Evolutionary conservation across 768 basidiomycete species (phyloP).

Genomic region (Botryobasidium botryosum): DNA sequence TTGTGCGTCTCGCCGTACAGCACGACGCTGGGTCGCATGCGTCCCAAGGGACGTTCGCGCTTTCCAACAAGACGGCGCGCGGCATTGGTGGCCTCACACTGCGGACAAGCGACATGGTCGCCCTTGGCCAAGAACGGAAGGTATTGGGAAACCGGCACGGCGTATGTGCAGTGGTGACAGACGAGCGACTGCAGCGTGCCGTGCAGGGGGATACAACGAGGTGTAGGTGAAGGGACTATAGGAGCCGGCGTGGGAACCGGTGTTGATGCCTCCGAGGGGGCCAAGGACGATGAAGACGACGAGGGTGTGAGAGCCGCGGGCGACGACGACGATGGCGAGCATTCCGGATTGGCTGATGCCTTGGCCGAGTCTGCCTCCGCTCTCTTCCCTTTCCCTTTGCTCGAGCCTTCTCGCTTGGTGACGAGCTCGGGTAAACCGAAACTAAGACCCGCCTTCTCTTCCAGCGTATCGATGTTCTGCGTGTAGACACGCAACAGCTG

Average conservation of each 20-base stretch:
- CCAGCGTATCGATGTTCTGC: slow-evolving; percentile 86
- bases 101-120: slow-evolving; percentile 57
- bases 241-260: slow-evolving; percentile 4
- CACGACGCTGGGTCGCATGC: slow-evolving; percentile 72
- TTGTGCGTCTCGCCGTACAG: slow-evolving; percentile 81
- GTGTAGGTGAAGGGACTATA: neutral
- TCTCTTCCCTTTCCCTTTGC: slow-evolving; percentile 24
- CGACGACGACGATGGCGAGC: neutral
- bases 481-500: slow-evolving; percentile 76
- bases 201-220: slow-evolving; percentile 72
- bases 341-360: neutral
- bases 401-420: slow-evolving; percentile 32
- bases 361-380: slow-evolving; percentile 6
- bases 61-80: slow-evolving; percentile 61
- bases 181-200: slow-evolving; percentile 66
- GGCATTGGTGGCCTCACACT: slow-evolving; percentile 51
- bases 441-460: slow-evolving; percentile 69
- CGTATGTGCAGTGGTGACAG: slow-evolving; percentile 65
- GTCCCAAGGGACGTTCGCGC: slow-evolving; percentile 62
- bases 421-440: slow-evolving; percentile 68
- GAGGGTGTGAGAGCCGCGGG: neutral
- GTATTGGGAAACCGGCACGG: slow-evolving; percentile 46
- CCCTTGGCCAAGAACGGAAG: slow-evolving; percentile 43
- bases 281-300: neutral
- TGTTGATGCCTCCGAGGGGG: neutral